Conservation (phyloP, 176 grass and related monocot species). For the Rhynchospora breviuscula region DNA sequence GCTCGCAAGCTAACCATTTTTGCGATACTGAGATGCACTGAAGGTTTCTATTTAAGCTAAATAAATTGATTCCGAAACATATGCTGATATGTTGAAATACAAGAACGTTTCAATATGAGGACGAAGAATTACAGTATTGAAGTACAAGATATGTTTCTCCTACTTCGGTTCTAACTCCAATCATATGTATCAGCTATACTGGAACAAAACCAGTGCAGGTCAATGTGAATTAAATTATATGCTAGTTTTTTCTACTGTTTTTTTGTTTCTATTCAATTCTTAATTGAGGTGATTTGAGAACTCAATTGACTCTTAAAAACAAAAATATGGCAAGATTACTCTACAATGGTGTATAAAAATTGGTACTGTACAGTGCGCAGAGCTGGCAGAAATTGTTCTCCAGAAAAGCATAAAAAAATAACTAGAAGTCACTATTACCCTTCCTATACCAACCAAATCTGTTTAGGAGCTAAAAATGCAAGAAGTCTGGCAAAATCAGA, state of each 20-base stretch:
- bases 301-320: neutral
- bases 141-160: neutral
- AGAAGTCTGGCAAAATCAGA: neutral
- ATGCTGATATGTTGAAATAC: neutral
- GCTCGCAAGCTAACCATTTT: neutral
- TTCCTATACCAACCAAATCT: neutral
- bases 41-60: neutral
- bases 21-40: neutral
- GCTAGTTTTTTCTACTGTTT: neutral
- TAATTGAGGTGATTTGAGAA: neutral
- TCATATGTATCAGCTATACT: neutral
- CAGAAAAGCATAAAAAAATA: neutral
- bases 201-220: neutral
- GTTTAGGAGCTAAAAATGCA: neutral
- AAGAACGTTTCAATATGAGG: neutral
- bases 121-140: neutral
- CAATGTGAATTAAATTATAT: neutral
- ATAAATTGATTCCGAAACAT: neutral
- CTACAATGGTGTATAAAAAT: neutral
- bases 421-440: neutral
- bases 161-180: neutral
- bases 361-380: neutral
- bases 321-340: neutral
- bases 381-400: neutral
- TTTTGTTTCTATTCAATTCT: neutral